These are phyloP conservation scores for Penicillium sp. DNA, from an alignment of 2,329 filamentous ascomycete species.

Conservation along the genomic window DNA sequence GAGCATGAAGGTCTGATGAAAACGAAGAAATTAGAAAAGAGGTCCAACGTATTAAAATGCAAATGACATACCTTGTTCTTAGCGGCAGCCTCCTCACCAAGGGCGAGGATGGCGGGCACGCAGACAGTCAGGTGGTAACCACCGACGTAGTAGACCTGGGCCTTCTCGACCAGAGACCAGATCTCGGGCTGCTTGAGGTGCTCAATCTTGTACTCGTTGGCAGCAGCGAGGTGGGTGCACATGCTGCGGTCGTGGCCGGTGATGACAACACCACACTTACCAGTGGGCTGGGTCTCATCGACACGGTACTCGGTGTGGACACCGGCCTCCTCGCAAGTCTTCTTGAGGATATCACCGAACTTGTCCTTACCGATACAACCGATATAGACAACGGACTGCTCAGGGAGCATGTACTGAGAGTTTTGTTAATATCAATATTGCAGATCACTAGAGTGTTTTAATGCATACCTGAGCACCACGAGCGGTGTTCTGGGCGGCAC, in stretches of 20 bases:
- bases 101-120: constrained; percentile 82
- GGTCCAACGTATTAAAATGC: background rate
- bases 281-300: constrained; percentile 79
- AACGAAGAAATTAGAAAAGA: constrained; percentile 3
- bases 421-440: constrained; percentile 14
- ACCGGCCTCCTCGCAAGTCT: constrained; percentile 83
- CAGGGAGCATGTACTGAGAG: constrained; percentile 78
- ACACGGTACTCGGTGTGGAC: constrained; percentile 93
- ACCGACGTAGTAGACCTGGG: constrained; percentile 87
- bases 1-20: constrained; percentile 68
- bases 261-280: constrained; percentile 93
- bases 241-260: constrained; percentile 94
- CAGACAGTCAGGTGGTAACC: constrained; percentile 98
- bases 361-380: constrained; percentile 95
- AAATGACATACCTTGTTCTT: constrained; percentile 70
- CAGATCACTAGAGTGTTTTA: background rate
- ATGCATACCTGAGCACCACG: constrained; percentile 73
- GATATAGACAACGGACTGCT: constrained; percentile 88
- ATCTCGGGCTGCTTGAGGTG: constrained; percentile 89
- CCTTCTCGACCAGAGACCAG: constrained; percentile 87
- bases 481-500: constrained; percentile 96
- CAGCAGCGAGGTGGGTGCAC: constrained; percentile 91
- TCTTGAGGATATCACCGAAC: constrained; percentile 83
- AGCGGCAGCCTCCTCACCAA: constrained; percentile 83
- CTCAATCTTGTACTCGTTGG: constrained; percentile 94